Percentiles rank a stretch among this genome's conserved stretches.
These are phyloP conservation scores for Podospora tetraspora DNA, from an alignment of 495 filamentous ascomycete genomes.

Conservation along the genomic window DNA sequence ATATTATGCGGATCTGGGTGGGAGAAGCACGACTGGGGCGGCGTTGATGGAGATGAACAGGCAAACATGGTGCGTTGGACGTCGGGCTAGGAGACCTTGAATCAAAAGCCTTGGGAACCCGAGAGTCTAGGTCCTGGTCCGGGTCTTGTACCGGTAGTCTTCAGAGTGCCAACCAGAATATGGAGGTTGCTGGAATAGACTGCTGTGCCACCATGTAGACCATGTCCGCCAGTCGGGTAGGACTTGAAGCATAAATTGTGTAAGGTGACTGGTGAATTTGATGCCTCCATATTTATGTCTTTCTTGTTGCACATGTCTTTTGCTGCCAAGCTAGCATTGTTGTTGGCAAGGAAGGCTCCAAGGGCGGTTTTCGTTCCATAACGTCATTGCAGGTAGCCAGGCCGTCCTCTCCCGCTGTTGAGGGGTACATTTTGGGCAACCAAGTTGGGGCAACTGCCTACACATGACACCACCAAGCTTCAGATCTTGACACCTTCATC, in stretches of 20 bases:
- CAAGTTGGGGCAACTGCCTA: not conserved
- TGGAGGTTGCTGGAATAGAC: not conserved
- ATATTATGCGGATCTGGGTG: not conserved
- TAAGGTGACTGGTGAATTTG: not conserved
- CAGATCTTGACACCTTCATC: not conserved
- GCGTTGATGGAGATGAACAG: not conserved
- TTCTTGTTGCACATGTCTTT: not conserved
- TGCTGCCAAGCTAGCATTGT: not conserved
- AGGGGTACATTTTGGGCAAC: not conserved
- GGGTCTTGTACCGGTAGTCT: not conserved
- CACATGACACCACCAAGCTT: not conserved
- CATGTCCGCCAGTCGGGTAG: not conserved
- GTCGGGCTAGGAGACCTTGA: not conserved
- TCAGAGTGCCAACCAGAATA: not conserved
- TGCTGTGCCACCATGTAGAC: not conserved
- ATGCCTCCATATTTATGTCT: not conserved
- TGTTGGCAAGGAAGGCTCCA: not conserved
- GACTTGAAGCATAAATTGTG: not conserved
- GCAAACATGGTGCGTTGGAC: not conserved
- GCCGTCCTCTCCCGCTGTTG: not conserved
- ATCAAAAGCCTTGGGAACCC: not conserved
- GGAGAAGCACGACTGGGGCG: not conserved
- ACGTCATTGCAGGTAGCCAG: slow-evolving; percentile 1
- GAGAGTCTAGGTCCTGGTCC: not conserved
- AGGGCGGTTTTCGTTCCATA: slow-evolving; percentile 1